These are phyloP conservation scores for Tubosaeta sp. DNA, from an alignment of 768 basidiomycete genomes.

Conservation along the genomic window DNA sequence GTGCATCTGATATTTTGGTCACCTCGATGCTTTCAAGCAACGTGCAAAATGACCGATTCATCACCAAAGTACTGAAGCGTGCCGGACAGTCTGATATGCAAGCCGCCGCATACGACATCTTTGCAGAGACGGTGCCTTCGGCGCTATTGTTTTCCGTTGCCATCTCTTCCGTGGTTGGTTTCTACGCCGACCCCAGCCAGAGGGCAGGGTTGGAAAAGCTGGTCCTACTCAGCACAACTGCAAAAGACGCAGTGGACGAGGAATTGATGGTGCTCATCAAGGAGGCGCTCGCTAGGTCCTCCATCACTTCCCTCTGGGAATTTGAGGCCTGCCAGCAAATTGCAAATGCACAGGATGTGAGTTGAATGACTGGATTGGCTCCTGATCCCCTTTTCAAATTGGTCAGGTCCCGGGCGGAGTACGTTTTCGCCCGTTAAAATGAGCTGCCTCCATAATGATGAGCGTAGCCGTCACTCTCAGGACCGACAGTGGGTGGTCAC, in stretches of 20 bases:
- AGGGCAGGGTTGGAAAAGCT: slow-evolving; percentile 35
- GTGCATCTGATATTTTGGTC: slow-evolving; percentile 18
- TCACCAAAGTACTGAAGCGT: slow-evolving; percentile 14
- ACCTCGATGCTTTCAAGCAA: slow-evolving; percentile 21
- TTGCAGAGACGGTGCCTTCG: slow-evolving; percentile 54
- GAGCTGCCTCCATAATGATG: neutral
- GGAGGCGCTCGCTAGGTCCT: slow-evolving; percentile 43
- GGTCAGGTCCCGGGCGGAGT: slow-evolving; percentile 38
- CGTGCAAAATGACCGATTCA: slow-evolving; percentile 19
- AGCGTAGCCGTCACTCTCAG: slow-evolving; percentile 3
- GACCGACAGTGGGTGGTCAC: slow-evolving; percentile 6
- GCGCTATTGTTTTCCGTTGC: slow-evolving; percentile 53
- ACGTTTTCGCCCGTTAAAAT: slow-evolving; percentile 9
- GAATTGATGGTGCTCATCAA: slow-evolving; percentile 41
- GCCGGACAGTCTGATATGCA: slow-evolving; percentile 12
- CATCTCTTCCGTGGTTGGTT: slow-evolving; percentile 54
- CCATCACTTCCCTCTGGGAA: neutral
- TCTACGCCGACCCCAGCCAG: slow-evolving; percentile 46
- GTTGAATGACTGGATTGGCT: slow-evolving; percentile 18
- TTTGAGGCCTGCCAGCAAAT: slow-evolving; percentile 32
- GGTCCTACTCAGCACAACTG: slow-evolving; percentile 30
- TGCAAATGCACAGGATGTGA: slow-evolving; percentile 27
- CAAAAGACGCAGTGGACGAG: slow-evolving; percentile 22
- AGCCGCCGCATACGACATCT: slow-evolving; percentile 45
- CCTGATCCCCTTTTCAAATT: slow-evolving; percentile 36